Base-by-base conservation (phyloP, 768 basidiomycete species). In the Mycena sanguinolenta region DNA sequence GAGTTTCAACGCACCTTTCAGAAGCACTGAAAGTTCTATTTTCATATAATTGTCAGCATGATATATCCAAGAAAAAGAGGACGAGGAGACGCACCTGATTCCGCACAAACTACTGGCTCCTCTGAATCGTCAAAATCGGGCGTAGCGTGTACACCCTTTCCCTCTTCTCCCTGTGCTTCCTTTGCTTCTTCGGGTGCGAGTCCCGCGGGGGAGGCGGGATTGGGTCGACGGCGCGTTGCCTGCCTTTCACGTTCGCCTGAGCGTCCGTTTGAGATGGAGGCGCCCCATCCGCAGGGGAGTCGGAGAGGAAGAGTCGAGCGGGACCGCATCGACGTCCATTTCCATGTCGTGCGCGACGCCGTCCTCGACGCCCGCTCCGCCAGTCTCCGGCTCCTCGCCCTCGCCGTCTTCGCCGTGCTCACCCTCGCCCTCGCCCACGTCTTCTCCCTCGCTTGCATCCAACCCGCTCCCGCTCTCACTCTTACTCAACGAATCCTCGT, bases 41-140 rank as follows among this genome's bases (percentile, higher is more conserved):
- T 69, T 58, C 25, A n/a, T n/a, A n/a, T n/a, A n/a, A n/a, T n/a
- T n/a, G 53, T 38, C 46, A 32, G 16, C 10, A 14, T 12, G 16
- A 5, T 44, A 52, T 63, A 14, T n/a, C 19, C 58, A n/a, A n/a
- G n/a, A n/a, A n/a, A n/a, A n/a, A n/a, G n/a, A n/a, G n/a, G n/a
- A n/a, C n/a, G n/a, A n/a, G n/a, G n/a, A n/a, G n/a, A n/a, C 90
- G 57, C 61, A 93, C 94, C 86, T 95, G 94, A 75, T 95, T 95
- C 94, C 94, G 95, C 1, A 95, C 94, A 75, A 95, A 95, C 16
- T 94, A 94, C 79, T 95, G 93, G 75, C 93, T 94, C 77, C 87
- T 86, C 77, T 95, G 94, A n/a, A n/a, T n/a, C n/a, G n/a, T n/a
- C n/a, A n/a, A n/a, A n/a, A n/a, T n/a, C n/a, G n/a, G n/a, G n/a